phyloP scores from a whole-genome alignment of 2,329 filamentous ascomycete species.

The Knufia petricola region DNA sequence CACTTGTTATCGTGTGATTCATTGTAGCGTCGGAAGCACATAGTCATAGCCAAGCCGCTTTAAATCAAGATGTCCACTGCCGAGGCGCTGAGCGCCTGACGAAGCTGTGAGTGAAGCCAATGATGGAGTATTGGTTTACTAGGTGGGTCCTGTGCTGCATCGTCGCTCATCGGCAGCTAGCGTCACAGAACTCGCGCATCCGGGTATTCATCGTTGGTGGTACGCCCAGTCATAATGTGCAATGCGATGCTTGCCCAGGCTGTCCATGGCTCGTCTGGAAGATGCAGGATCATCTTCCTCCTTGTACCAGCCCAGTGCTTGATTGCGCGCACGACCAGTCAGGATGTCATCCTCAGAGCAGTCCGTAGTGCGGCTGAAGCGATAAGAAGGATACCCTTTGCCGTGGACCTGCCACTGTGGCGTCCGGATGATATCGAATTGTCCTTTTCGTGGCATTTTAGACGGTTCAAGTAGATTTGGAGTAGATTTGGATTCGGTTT shows the following conservation, averaged over 20 bases:
- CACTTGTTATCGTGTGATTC: no score
- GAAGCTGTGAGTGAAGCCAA: no score
- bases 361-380: neutral
- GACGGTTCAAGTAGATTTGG: neutral
- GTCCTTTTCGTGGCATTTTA: neutral
- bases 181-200: no score
- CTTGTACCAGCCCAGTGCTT: slow-evolving; percentile 1
- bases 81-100: no score
- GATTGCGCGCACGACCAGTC: neutral
- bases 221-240: slow-evolving; percentile 2
- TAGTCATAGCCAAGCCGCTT: no score
- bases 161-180: no score
- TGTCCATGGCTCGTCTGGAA: neutral
- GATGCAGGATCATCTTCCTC: neutral
- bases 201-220: neutral
- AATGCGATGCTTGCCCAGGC: neutral
- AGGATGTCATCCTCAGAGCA: neutral
- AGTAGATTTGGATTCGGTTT: no score
- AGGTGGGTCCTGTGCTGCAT: no score
- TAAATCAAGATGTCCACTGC: no score
- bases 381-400: neutral
- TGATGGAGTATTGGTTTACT: no score
- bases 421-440: neutral
- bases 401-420: neutral
- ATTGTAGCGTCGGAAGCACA: no score